phyloP scores from a whole-genome alignment of 768 basidiomycete genomes.

The Hortiboletus flavorubellus region DNA sequence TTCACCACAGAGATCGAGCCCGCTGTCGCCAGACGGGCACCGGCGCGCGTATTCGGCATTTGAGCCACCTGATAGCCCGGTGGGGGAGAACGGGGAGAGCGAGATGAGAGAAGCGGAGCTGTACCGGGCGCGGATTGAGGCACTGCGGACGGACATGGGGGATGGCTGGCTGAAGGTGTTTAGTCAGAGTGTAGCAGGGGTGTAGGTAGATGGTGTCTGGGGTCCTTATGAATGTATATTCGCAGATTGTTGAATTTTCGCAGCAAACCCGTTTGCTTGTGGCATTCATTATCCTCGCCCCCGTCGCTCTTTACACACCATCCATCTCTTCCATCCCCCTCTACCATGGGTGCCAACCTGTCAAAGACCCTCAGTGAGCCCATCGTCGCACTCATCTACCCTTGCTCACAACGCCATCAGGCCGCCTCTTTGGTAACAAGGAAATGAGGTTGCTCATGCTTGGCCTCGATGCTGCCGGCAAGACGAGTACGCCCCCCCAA shows the following conservation, averaged over 20 bases:
- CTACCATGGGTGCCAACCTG: constrained; percentile 79
- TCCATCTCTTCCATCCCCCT: constrained; percentile 10
- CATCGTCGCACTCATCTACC: fast-evolving
- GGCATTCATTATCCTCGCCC: constrained; percentile 33
- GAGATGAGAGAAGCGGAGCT: constrained; percentile 58
- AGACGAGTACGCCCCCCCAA: constrained; percentile 66
- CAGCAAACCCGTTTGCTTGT: constrained; percentile 22
- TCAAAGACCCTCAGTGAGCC: constrained; percentile 75
- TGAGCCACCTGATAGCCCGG: constrained; percentile 41
- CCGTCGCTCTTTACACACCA: constrained; percentile 63
- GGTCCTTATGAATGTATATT: constrained; percentile 25
- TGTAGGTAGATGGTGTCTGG: constrained; percentile 26
- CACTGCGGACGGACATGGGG: constrained; percentile 82
- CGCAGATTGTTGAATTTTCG: constrained; percentile 23
- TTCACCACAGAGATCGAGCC: constrained; percentile 19
- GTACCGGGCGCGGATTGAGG: constrained; percentile 76
- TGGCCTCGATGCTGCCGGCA: constrained; percentile 96
- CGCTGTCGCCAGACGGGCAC: constrained; percentile 15
- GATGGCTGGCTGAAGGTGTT: constrained; percentile 87
- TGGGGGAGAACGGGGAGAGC: constrained; percentile 8
- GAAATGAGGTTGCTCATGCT: constrained; percentile 98
- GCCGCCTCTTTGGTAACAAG: constrained; percentile 96
- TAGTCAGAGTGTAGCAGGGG: constrained; percentile 51
- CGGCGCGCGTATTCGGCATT: constrained; percentile 41
- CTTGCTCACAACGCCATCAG: constrained; percentile 38